Percentiles rank a stretch among this genome's conserved stretches.
Conservation (phyloP, 345 rosid genomes). For the Cardiospermum halicacabum region DNA sequence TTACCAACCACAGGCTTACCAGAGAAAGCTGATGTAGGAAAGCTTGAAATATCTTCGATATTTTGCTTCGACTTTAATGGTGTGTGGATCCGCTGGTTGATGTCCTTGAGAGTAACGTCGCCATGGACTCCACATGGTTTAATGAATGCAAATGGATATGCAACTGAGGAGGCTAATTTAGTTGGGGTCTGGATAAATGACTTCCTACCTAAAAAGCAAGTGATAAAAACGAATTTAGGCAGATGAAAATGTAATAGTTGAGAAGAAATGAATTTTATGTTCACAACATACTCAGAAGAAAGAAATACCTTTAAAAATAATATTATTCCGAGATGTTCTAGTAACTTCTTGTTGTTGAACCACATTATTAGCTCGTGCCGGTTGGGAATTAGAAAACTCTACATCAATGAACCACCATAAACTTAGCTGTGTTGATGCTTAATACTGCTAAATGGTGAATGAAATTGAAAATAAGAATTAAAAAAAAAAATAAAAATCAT, state of each 20-base stretch:
- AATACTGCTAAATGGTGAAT: not conserved
- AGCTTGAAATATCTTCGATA: constrained; percentile 45
- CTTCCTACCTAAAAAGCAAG: constrained; percentile 57
- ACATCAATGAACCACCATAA: constrained; percentile 17
- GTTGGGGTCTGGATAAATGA: constrained; percentile 59
- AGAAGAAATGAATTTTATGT: not conserved
- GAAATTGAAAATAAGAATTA: no score
- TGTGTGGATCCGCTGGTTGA: constrained; percentile 72
- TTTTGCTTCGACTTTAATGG: constrained; percentile 56
- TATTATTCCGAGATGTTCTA: constrained; percentile 58
- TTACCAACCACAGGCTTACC: constrained; percentile 99
- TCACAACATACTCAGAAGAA: constrained; percentile 3
- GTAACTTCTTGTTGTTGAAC: constrained; percentile 44
- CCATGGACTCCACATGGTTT: constrained; percentile 91
- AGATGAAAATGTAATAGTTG: not conserved
- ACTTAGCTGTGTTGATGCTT: not conserved
- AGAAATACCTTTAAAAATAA: constrained; percentile 65
- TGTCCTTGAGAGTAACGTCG: constrained; percentile 90
- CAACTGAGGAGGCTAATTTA: constrained; percentile 69
- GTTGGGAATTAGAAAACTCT: constrained; percentile 54
- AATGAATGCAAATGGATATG: constrained; percentile 87
- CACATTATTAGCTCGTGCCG: constrained; percentile 30
- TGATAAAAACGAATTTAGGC: constrained; percentile 7
- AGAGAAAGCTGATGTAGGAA: constrained; percentile 92
- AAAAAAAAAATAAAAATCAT: no score